A percentile compares a stretch with the other conserved stretches of the same genome.
Evolutionary conservation across 2,329 filamentous ascomycete species (phyloP).

Genomic region (Achaetomium macrosporum): DNA sequence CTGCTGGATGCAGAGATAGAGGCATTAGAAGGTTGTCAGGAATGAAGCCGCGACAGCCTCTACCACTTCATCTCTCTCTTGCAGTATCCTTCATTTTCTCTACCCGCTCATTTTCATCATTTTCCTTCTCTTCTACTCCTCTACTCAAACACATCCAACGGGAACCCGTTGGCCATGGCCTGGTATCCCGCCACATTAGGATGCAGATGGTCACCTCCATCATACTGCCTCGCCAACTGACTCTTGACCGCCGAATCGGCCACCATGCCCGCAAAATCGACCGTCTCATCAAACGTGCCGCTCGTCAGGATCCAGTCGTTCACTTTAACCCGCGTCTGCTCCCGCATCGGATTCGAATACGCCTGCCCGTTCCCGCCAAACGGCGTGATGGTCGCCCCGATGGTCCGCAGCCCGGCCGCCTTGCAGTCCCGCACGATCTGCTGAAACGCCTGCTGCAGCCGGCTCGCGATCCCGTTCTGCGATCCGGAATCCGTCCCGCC

Average conservation of each 20-base stretch:
- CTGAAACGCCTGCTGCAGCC: conserved; percentile 51
- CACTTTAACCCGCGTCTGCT: conserved; percentile 50
- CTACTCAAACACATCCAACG: conserved; percentile 45
- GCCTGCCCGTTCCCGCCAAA: conserved; percentile 48
- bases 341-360: conserved; percentile 50
- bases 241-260: conserved; percentile 44
- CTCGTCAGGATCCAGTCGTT: conserved; percentile 56
- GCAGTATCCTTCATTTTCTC: background rate
- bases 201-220: conserved; percentile 62
- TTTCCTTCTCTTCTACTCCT: background rate
- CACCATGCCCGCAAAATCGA: conserved; percentile 57
- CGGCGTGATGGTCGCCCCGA: conserved; percentile 61
- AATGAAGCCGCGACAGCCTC: background rate
- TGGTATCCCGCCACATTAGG: conserved; percentile 55
- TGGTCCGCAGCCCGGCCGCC: conserved; percentile 48
- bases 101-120: background rate
- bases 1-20: conserved; percentile 10
- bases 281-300: conserved; percentile 51
- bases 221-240: conserved; percentile 45
- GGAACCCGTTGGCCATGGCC: conserved; percentile 53
- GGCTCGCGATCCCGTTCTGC: conserved; percentile 44
- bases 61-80: too few species aligned
- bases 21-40: background rate
- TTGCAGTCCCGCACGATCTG: conserved; percentile 53
- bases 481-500: conserved; percentile 38